These are phyloP conservation scores for Suhomyces kilbournensis DNA, from an alignment of 805 yeast genomes.

Conservation along the genomic window DNA sequence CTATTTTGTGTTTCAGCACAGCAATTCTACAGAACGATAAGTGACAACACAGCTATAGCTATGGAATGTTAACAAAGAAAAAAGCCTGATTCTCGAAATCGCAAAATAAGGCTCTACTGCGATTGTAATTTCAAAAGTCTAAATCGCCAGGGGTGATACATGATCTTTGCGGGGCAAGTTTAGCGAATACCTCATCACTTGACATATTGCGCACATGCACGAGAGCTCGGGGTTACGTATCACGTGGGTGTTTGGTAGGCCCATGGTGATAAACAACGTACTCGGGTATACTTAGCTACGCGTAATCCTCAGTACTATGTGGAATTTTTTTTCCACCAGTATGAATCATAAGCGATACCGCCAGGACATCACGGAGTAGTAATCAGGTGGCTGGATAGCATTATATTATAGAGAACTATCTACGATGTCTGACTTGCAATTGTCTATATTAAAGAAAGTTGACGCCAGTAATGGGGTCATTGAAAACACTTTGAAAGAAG, in stretches of 20 bases:
- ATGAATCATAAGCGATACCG: constrained; percentile 3
- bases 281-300: not conserved
- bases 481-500: constrained; percentile 58
- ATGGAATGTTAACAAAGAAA: not conserved
- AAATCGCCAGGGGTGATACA: not conserved
- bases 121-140: not conserved
- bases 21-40: not conserved
- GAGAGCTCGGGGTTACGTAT: not conserved
- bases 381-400: not conserved
- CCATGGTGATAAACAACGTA: not conserved
- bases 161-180: not conserved
- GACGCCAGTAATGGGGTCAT: constrained; percentile 52
- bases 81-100: not conserved
- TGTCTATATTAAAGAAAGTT: constrained; percentile 60
- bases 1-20: not conserved
- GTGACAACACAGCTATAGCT: not conserved
- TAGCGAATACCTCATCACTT: not conserved
- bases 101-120: not conserved
- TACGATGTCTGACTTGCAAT: constrained; percentile 68
- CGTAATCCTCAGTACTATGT: constrained; percentile 3
- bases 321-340: constrained; percentile 4
- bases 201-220: not conserved
- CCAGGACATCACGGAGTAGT: not conserved
- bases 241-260: not conserved
- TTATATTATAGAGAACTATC: not conserved